Conservation (phyloP, 179 eudicot species). For the Spinacia oleracea region DNA sequence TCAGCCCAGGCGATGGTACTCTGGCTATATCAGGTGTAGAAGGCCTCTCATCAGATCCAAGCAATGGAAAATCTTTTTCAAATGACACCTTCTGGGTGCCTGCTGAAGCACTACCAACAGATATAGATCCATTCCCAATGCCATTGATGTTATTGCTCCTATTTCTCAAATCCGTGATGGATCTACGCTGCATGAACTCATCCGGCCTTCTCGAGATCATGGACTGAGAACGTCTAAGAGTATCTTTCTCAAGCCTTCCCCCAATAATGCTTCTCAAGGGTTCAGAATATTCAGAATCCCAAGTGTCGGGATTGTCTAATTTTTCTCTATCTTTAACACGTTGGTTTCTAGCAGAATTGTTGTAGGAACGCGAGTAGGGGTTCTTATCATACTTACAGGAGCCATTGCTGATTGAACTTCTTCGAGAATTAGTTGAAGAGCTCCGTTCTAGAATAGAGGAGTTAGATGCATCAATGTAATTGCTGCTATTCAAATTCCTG, state of each 20-base stretch:
- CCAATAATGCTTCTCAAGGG: conserved; percentile 41
- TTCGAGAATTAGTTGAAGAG: conserved; percentile 56
- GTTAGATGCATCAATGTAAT: conserved; percentile 36
- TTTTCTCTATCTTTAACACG: conserved; percentile 58
- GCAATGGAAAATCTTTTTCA: conserved; percentile 69
- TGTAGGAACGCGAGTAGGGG: conserved; percentile 42
- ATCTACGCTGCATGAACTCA: conserved; percentile 47
- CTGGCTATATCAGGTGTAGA: conserved; percentile 47
- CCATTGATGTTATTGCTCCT: conserved; percentile 30
- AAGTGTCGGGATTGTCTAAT: conserved; percentile 39
- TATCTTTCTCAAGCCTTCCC: conserved; percentile 51
- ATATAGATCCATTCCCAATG: conserved; percentile 35
- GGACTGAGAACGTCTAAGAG: conserved; percentile 73
- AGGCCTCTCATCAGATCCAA: conserved; percentile 63
- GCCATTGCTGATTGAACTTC: conserved; percentile 59
- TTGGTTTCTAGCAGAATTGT: conserved; percentile 56
- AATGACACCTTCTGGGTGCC: conserved; percentile 52
- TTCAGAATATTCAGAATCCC: conserved; percentile 55
- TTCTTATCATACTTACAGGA: conserved; percentile 37
- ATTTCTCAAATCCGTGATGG: conserved; percentile 36
- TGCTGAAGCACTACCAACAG: conserved; percentile 31
- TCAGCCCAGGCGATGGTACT: conserved; percentile 68
- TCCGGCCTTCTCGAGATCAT: conserved; percentile 50
- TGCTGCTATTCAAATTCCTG: conserved; percentile 37
- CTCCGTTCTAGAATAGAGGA: conserved; percentile 51